Base-by-base conservation (phyloP, 176 grass and related monocot species). In the Alopecurus myosuroides region DNA sequence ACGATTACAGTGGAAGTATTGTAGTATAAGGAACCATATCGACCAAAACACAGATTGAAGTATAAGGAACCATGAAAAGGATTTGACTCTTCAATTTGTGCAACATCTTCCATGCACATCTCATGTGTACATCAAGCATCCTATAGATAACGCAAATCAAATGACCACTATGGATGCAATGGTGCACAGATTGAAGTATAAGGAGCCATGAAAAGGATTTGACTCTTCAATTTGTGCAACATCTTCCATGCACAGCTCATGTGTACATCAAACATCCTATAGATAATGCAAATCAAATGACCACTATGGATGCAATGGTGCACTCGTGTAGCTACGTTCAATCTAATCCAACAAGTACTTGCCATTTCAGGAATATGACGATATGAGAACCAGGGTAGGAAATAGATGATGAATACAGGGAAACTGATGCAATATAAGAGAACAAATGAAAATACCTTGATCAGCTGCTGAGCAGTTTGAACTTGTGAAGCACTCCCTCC, bases 381-480 rank as follows among this genome's bases (percentile, higher is more conserved):
- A 80, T 48, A 68, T 33, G 42, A 68, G 6, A 17, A 8, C 25
- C 11, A 77, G 6, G 12, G 9, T 15, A 14, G 8, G 28, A 75
- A 86, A 34, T 45, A 62, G 55, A 6, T 68, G 37, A 45, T 20
- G 36, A 51, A 12, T 71, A 9, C 5, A 19, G 5, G 30, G 77
- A 58, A 44, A 73, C 33, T 60, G 34, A 83, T 83, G 31, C 14
- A 62, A 37, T 76, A 65, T 80, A 64, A 68, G 22, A 66, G 3
- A 6, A 69, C 42, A 48, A 87, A 51, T 50, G 72, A 81, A 22
- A 55, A 34, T 77, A 83, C 97, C 97, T 98, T 94, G 68, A 98
- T 90, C 88, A 98, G 77, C 78, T 98, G 97, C 88, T 95, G 97
- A 72, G 97, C 97, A 89, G 94, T 91, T 74, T 96, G 97, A 84